Conservation (phyloP, 2,329 filamentous ascomycete species). For the Fusarium goolgardi region DNA sequence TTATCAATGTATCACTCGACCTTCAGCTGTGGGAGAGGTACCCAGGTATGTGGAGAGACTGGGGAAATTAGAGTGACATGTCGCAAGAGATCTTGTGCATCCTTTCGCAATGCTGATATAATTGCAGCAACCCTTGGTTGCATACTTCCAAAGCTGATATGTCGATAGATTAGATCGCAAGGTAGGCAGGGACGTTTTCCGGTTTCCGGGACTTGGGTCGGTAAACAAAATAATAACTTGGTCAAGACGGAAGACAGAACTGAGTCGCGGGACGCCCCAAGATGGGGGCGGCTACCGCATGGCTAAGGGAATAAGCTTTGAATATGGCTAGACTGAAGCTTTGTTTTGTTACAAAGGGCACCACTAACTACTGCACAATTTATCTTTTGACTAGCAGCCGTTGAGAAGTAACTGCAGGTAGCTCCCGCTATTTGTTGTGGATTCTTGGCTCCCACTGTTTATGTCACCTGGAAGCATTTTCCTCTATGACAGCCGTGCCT, state of each 20-base stretch:
- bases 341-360: neutral
- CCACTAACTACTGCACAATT: neutral
- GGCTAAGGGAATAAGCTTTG: neutral
- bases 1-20: slow-evolving; percentile 7
- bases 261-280: neutral
- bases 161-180: neutral
- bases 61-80: slow-evolving; percentile 32
- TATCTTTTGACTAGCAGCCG: slow-evolving; percentile 12
- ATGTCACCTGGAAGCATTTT: neutral
- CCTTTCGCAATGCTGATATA: slow-evolving; percentile 13
- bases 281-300: neutral
- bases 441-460: neutral
- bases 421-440: neutral
- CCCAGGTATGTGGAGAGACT: slow-evolving; percentile 21
- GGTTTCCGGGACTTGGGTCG: slow-evolving; percentile 7
- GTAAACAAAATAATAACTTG: neutral
- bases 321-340: neutral
- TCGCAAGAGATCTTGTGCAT: neutral
- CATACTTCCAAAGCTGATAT: neutral
- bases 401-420: slow-evolving; percentile 4
- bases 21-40: neutral
- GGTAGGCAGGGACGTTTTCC: neutral
- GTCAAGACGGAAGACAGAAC: neutral
- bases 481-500: neutral
- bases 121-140: slow-evolving; percentile 6